Base-by-base conservation (phyloP, 75 land plant genomes). In the Azolla pinnata region DNA sequence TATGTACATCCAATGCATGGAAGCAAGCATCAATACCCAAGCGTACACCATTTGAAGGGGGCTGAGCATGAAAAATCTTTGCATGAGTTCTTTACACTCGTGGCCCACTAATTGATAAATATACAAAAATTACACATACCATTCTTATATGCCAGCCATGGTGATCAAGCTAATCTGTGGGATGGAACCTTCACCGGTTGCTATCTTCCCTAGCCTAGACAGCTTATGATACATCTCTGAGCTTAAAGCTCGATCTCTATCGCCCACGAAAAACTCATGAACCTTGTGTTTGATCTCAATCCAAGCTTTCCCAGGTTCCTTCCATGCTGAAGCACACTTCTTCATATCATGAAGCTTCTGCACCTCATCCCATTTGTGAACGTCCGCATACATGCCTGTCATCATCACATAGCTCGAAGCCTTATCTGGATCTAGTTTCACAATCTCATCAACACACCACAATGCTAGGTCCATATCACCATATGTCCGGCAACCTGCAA, bases 181-280 rank as follows among this genome's bases (percentile, higher is more conserved):
- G 23, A 17, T 3, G 21, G 21, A 46, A 4, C 49, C 49, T 46
- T 46, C 17, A 18, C 49, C 2, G 2, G 21, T 14, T 18, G 49
- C 49, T 46, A 46, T 46, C 17, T 23, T 46, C 49, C 21, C 49
- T 2, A 46, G 2, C 21, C 17, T 17, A 46, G n/a, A 46, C 49
- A 76, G 58, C 0, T 56, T 48, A 3, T 31, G 25, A 54, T 68
- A 71, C 44, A 82, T 70, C 49, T 77, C 73, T n/a, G 71, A 67
- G 3, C 68, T 40, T 33, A 26, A 33, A 9, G 61, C 67, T 57
- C 75, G 81, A 16, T 59, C 17, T 44, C 57, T 28, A 31, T 44
- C 64, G 25, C 47, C 57, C 26, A 38, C 61, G 35, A 59, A 25
- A 16, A 59, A 59, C 18, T 25, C 42, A 38, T 25, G 24, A 24